Evolutionary conservation across 139 green algal genomes (phyloP).

Genomic region (Chlorella sp.): DNA sequence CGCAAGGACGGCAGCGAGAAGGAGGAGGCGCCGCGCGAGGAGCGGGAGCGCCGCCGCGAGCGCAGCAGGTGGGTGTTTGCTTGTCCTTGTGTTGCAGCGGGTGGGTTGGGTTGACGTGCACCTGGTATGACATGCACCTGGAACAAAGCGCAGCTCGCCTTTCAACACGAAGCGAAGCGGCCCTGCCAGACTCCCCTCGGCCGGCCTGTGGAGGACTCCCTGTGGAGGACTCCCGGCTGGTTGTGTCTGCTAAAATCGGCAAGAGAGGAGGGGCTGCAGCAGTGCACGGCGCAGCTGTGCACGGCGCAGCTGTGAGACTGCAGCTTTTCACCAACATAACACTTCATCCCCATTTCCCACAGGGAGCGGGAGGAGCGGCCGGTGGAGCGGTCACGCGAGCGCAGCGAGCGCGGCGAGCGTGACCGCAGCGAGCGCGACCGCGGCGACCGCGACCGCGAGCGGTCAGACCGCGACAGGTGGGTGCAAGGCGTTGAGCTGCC

Average conservation of each 20-base stretch:
- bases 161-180: no score
- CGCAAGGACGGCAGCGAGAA: slow-evolving; percentile 4
- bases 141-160: no score
- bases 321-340: neutral
- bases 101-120: no score
- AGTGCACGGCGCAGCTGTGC: neutral
- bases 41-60: neutral
- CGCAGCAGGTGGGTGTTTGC: slow-evolving; percentile 3
- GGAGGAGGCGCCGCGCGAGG: neutral
- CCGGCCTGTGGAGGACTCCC: neutral
- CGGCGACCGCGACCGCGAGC: neutral
- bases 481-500: fast-evolving
- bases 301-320: neutral
- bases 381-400: neutral
- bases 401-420: neutral
- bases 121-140: no score
- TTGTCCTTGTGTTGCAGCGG: neutral
- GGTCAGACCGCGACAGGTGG: neutral
- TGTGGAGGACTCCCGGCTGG: no score
- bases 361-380: neutral
- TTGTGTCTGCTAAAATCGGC: no score
- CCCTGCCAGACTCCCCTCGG: no score
- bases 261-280: neutral
- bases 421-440: neutral
- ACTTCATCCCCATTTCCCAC: neutral